Percentiles rank a stretch among this genome's conserved stretches.
phyloP scores from a whole-genome alignment of 1,284 basidiomycete genomes.

The Melampsora larici-populina region DNA sequence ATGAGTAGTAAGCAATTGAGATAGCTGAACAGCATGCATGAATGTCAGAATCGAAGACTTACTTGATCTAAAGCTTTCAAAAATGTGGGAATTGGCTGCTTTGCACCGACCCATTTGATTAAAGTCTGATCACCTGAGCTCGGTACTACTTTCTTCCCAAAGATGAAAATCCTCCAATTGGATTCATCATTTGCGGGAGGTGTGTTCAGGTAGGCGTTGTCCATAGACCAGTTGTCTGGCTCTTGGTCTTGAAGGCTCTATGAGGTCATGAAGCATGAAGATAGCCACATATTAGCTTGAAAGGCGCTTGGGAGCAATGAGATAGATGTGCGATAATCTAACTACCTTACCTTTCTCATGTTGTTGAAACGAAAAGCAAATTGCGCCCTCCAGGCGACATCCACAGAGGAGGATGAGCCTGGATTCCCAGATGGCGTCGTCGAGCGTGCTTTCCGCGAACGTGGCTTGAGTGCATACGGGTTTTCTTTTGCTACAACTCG shows the following conservation, averaged over 20 bases:
- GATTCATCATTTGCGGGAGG: conserved; percentile 28
- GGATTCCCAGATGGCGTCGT: background rate
- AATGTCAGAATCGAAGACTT: background rate
- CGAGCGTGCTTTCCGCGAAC: background rate
- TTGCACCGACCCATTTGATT: background rate
- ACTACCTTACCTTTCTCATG: conserved; percentile 21
- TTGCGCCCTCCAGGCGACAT: conserved; percentile 4
- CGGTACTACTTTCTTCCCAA: conserved; percentile 2
- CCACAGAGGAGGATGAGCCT: background rate
- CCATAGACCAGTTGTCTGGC: conserved; percentile 28
- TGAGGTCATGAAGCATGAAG: background rate
- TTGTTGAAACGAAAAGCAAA: conserved; percentile 18
- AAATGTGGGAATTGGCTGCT: conserved; percentile 18
- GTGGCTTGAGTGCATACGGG: conserved; percentile 4
- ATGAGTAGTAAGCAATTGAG: background rate
- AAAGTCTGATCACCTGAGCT: background rate
- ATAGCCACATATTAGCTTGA: background rate
- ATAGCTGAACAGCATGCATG: background rate
- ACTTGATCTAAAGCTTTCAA: conserved; percentile 40
- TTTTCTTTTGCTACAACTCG: conserved; percentile 9
- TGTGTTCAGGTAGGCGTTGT: background rate
- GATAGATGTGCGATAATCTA: background rate
- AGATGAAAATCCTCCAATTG: conserved; percentile 36
- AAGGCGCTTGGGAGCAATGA: background rate
- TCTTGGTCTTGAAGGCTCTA: conserved; percentile 27